Evolutionary conservation across 2,329 filamentous ascomycete genomes (phyloP), one percentile per base, ranked within the genome.

Genomic region (Fusarium brevicatenulatum): DNA sequence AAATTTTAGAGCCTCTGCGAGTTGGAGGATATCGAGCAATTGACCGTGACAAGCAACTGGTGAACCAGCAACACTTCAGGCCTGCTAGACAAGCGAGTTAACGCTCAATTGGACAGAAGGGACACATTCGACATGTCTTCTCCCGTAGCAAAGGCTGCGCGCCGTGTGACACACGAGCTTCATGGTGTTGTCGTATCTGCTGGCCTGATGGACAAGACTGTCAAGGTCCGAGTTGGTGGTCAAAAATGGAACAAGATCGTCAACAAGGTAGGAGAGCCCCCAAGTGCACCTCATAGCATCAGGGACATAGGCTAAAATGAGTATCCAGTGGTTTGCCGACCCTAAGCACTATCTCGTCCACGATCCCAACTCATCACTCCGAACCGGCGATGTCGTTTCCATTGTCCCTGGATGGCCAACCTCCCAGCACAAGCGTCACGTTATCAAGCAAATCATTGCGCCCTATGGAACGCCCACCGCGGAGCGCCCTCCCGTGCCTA

Each of bases 191-290:
- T 95, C 30, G 89, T 95, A 55, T 94, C 92, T 46, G 90, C 93
- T 11, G 93, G 93, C 25, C 87, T 91, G 66, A 95, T 95, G 91
- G 83, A 90, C 66, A 93, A 91, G 82, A 95, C 93, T 6, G 92
- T 95, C 64, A 95, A 93, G 82, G 93, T 95, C 70, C 89, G 91
- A 73, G 87, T 95, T 19, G 91, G 92, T 57, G 88, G 87, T 19
- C 89, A 91, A 79, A 88, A 89, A 79, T 95, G 92, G 91, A 93
- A 95, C 80, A 87, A 87, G 66, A 86, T 88, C 70, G 88, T 95
- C 61, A 87, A 91, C 80, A 95, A 95, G 86, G 93, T 93, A 80
- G 60, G 80, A 56, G 30, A 34, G 13, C 16, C 34, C 30, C 47
- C 30, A 50, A 34, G 30, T 13, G 47, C n/a, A 34, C 30, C 23